phyloP scores from a whole-genome alignment of 2,329 filamentous ascomycete genomes.

The Ascosphaera aggregata region DNA sequence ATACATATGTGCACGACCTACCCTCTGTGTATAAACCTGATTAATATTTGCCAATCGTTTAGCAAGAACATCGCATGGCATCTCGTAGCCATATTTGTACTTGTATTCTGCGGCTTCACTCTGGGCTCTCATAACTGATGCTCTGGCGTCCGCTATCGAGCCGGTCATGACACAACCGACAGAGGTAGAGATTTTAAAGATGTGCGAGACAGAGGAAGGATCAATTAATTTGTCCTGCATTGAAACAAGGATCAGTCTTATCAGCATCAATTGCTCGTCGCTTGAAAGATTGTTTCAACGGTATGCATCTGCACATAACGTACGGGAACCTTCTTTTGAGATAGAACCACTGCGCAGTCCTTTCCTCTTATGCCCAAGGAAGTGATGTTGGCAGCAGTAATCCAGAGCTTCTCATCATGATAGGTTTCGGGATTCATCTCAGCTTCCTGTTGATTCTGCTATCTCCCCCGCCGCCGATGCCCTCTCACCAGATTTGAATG shows the following conservation, averaged over 20 bases:
- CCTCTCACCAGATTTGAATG: too few relatives aligned
- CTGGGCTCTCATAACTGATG: conserved; percentile 77
- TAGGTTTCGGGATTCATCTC: too few relatives aligned
- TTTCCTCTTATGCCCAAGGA: conserved; percentile 90
- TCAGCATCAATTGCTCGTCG: background rate
- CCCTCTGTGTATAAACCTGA: conserved; percentile 95
- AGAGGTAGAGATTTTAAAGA: conserved; percentile 89
- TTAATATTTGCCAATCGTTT: conserved; percentile 98
- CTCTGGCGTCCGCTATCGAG: conserved; percentile 89
- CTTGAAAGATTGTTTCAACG: background rate
- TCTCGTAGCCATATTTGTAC: conserved; percentile 98
- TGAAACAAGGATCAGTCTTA: background rate
- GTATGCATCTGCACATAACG: conserved; percentile 18
- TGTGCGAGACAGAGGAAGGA: conserved; percentile 84
- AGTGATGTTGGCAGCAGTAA: conserved; percentile 98
- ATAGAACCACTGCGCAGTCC: conserved; percentile 88
- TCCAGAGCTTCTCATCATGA: too few relatives aligned
- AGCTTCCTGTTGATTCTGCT: too few relatives aligned
- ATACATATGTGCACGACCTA: too few relatives aligned
- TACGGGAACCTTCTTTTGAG: conserved; percentile 99
- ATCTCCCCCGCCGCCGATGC: too few relatives aligned
- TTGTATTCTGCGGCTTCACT: conserved; percentile 92
- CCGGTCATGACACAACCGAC: conserved; percentile 98
- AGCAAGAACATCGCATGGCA: conserved; percentile 90
- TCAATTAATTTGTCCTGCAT: conserved; percentile 94